Evolutionary conservation across 2,329 filamentous ascomycete genomes (phyloP), one percentile per base, ranked within the genome.

Genomic region (Colletotrichum scovillei): DNA sequence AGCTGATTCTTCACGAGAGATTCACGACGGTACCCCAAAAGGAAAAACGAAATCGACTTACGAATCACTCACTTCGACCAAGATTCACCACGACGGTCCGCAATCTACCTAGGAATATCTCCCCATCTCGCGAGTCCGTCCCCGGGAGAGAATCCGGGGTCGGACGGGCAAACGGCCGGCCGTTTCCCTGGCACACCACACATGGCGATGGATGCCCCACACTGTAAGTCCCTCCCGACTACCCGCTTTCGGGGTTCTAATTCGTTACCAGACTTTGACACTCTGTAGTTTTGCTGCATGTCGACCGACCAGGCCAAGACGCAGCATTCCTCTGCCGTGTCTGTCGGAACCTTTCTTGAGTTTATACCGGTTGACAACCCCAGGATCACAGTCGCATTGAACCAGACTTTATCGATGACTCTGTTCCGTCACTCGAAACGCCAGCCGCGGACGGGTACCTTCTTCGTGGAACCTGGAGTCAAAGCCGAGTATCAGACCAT

Each of bases 251-350:
- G n/a, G 26, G 32, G 24, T 70, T n/a, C 55, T 49, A 49, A 73
- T 73, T 73, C 55, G 70, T 65, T 64, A 73, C 70, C 70, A 65
- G 28, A 70, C 32, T 30, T 53, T 3, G 35, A 2, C 14, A n/a
- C 26, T 64, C 35, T 8, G 49, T 55, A 46, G 53, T 16, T 46
- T 38, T 49, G 22, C 60, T 73, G 60, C 67, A 65, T 19, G 69
- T 59, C 52, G 59, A 32, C 42, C 62, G 22, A 63, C 56, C 32
- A 58, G 69, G 59, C 53, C 49, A 19, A 49, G 19, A n/a, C 22
- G 42, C 38, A 42, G 38, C 19, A 49, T 49, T 35, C 28, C 65
- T 69, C 35, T 69, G 69, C 69, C 69, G 58, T 72, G 69, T 67
- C 66, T 66, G 58, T 42, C 58, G 49, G 42, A n/a, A 59, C 59